Percentiles rank a stretch among this genome's conserved stretches.
phyloP scores from a whole-genome alignment of 2,329 filamentous ascomycete species.

The Pestalotiopsis sp. region DNA sequence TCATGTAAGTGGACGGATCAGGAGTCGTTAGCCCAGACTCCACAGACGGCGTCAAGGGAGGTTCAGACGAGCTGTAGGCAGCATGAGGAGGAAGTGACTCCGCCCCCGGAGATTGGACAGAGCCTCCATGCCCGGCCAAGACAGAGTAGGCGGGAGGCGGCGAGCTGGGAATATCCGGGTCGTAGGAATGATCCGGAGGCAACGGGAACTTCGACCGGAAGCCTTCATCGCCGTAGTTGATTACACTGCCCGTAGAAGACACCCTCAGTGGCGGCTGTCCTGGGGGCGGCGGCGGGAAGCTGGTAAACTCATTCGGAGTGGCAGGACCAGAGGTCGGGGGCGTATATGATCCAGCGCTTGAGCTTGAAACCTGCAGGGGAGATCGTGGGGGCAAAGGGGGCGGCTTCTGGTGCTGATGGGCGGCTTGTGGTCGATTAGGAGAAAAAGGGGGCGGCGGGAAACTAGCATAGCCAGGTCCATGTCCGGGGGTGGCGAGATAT shows the following conservation, averaged over 20 bases:
- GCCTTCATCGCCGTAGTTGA: not conserved
- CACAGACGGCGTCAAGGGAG: not conserved
- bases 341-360: not conserved
- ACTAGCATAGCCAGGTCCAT: constrained; percentile 11
- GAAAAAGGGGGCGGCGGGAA: constrained; percentile 14
- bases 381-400: constrained; percentile 5
- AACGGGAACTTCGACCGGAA: constrained; percentile 4
- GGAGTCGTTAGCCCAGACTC: not conserved
- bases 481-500: constrained; percentile 6
- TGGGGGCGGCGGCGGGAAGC: constrained; percentile 20
- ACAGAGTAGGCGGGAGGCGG: constrained; percentile 15
- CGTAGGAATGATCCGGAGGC: not conserved
- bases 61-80: not conserved
- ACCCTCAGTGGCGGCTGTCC: constrained; percentile 7
- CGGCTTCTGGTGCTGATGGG: not conserved
- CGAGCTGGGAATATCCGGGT: constrained; percentile 7
- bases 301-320: constrained; percentile 10
- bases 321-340: not conserved
- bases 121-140: not conserved
- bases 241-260: not conserved
- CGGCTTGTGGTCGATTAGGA: constrained; percentile 7
- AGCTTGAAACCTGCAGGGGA: not conserved
- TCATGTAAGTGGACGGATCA: not conserved
- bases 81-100: not conserved
- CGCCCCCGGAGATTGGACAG: not conserved